Base-by-base conservation (phyloP, 2,329 filamentous ascomycete genomes). In the Colletotrichum godetiae region DNA sequence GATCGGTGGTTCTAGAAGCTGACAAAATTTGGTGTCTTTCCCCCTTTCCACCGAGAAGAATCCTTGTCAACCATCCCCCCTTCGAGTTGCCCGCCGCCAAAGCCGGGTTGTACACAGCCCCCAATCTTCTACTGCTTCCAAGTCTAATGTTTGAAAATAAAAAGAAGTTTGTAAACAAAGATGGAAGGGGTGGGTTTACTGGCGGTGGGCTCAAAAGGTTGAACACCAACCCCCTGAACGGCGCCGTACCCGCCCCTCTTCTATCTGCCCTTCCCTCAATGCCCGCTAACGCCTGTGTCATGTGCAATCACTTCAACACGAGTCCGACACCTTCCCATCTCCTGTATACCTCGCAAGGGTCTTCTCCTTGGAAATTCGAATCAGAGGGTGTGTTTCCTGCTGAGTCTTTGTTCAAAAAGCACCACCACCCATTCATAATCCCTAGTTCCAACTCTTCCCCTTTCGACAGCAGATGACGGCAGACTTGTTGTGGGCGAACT, bases 221-320 rank as follows among this genome's bases (percentile, higher is more conserved):
- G n/a, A 27, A 52, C 15, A 52, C 27, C 31, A 33, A 66, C 15
- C 37, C 15, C 37, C 56, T 33, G 22, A 58, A 15, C 27, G 65
- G 53, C 62, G 19, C 37, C 8, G 15, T 15, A 37, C 62, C 37
- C 31, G 22, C 31, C 67, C 33, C 11, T 31, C 29, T 12, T 10
- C 31, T 29, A 31, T 1, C 49, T n/a, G 33, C 53, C 27, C 22
- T 27, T 8, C 46, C 62, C 13, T 19, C 33, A 37, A 73, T 70
- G 70, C 59, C 70, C 70, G 67, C 70, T 56, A 70, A 70, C 70
- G 66, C 70, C 63, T 24, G 33, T 73, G 55, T 27, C 46, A 73
- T 73, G 70, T 67, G 49, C 55, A 12, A 56, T 42, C 29, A 52
- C 22, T 29, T 19, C 27, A 64, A 64, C 56, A 46, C 7, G 19